Evolutionary conservation across 2,329 filamentous ascomycete species (phyloP), one percentile per base, ranked within the genome.

Genomic region (Trichophyton equinum): DNA sequence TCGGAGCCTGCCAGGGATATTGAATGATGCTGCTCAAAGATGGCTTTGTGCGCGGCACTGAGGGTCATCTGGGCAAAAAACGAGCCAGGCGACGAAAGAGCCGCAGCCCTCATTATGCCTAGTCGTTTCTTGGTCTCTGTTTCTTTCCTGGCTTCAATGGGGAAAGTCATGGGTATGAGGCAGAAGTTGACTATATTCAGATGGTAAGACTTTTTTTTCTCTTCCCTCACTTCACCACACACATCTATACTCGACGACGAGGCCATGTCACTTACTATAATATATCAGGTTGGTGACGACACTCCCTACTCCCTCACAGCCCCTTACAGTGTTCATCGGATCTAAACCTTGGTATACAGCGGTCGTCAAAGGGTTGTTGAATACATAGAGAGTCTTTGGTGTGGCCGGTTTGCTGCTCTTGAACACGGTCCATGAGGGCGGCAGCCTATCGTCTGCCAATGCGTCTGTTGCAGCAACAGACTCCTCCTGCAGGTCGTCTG

Each of bases 41-140:
- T 66, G 13, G 74, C 73, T 63, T 69, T 68, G 63, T 76, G 74
- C 30, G 73, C 74, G 49, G 74, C 74, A 30, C 69, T 69, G 61
- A 74, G 72, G 42, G 68, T 70, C 71, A 76, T 73, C 20, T 75
- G 65, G 36, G 72, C 70, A 55, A 73, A 73, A 61, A 75, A 75
- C 46, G 69, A 71, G 8, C 72, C 72, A 3, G 71, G 65, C 57
- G 72, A 72, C 2, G 69, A 69, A 42, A 72, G 69, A n/a, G 70
- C 69, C 18, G 67, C 68, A 57, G 67, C 65, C 46, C 71, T 66
- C 61, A 74, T 69, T 20, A 72, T 58, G 40, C 67, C 67, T 58
- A 70, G 66, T 58, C 71, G 67, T 11, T 64, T 65, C 13, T 63
- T 38, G 13, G 56, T 59, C 51, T 67, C 65, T 13, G 65, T 61